phyloP scores from a whole-genome alignment of 2,329 filamentous ascomycete genomes.

The Fusarium subglutinans region DNA sequence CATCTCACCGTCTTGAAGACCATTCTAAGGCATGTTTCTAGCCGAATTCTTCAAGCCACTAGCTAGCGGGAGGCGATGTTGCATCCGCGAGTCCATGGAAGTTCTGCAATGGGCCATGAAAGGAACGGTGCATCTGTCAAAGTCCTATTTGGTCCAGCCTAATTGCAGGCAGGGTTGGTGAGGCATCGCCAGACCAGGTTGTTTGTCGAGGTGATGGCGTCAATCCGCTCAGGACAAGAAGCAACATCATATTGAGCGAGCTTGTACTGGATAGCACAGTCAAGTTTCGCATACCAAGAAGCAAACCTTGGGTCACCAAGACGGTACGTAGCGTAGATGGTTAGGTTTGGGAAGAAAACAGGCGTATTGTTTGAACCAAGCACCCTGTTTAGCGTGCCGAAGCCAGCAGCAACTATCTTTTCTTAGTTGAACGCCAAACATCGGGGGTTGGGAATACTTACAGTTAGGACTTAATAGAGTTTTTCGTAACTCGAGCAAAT shows the following conservation, averaged over 20 bases:
- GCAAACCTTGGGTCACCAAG: neutral
- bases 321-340: neutral
- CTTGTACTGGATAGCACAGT: neutral
- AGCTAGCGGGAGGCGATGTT: slow-evolving; percentile 23
- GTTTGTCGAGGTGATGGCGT: slow-evolving; percentile 15
- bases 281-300: neutral
- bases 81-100: slow-evolving; percentile 27
- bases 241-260: neutral
- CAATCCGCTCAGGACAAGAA: slow-evolving; percentile 1
- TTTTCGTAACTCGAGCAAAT: neutral
- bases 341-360: neutral
- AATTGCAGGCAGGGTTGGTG: slow-evolving; percentile 14
- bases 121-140: slow-evolving; percentile 13
- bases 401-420: neutral
- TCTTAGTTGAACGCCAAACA: slow-evolving; percentile 3
- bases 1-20: slow-evolving; percentile 11
- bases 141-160: slow-evolving; percentile 15
- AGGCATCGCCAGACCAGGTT: slow-evolving; percentile 16
- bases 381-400: neutral
- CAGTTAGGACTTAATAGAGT: neutral
- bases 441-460: slow-evolving; percentile 6
- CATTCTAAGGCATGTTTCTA: slow-evolving; percentile 24
- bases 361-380: neutral
- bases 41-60: slow-evolving; percentile 5
- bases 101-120: neutral